phyloP scores from a whole-genome alignment of 2,329 filamentous ascomycete species.

The Colletotrichum musicola region DNA sequence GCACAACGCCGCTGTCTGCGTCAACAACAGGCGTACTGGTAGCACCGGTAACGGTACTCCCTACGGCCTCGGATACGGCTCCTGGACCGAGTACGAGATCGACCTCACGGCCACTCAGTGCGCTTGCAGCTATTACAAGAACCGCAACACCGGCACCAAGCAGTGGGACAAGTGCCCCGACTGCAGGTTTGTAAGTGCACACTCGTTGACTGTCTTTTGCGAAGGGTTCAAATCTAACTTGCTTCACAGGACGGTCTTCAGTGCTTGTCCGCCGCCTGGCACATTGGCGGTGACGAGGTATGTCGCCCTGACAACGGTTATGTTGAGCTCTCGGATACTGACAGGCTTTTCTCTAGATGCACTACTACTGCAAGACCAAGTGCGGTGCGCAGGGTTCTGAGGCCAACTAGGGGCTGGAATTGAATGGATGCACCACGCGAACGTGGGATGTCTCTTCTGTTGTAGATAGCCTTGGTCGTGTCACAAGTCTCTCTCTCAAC shows the following conservation, averaged over 20 bases:
- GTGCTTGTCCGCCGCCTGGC: constrained; percentile 33
- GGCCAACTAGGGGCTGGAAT: constrained; percentile 16
- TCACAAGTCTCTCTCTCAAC: not conserved
- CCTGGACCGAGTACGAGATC: constrained; percentile 31
- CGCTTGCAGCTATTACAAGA: constrained; percentile 34
- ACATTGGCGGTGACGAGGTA: constrained; percentile 40
- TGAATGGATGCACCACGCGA: not conserved
- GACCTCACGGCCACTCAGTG: constrained; percentile 27
- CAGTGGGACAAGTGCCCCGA: constrained; percentile 40
- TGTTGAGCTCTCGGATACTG: not conserved
- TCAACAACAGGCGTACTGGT: not conserved
- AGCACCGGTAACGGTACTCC: constrained; percentile 29
- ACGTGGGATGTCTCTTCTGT: not conserved
- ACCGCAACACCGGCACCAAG: constrained; percentile 40
- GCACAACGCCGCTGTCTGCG: constrained; percentile 27
- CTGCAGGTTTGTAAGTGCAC: constrained; percentile 23
- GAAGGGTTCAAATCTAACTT: not conserved
- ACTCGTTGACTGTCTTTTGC: not conserved
- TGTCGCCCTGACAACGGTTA: not conserved
- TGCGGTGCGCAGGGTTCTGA: constrained; percentile 39
- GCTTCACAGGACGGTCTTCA: constrained; percentile 22
- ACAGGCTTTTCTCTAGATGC: constrained; percentile 14
- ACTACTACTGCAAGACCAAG: constrained; percentile 40
- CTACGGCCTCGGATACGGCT: constrained; percentile 24
- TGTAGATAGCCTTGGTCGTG: not conserved